phyloP scores from a whole-genome alignment of 139 green algal species.

The Eudorina sp. region DNA sequence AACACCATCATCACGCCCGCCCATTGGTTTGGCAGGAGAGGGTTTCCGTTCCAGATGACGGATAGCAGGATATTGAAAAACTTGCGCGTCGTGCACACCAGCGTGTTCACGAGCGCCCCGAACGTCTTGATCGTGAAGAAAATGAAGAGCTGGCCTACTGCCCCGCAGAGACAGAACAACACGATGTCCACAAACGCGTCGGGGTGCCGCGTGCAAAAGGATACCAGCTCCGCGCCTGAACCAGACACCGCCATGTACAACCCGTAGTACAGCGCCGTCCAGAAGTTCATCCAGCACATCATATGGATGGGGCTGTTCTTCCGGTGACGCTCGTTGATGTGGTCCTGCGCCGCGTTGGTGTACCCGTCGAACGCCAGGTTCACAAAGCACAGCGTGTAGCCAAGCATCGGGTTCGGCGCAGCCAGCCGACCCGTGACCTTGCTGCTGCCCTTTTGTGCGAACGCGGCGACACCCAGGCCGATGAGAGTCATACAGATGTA shows the following conservation, averaged over 20 bases:
- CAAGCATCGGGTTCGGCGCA: constrained; percentile 85
- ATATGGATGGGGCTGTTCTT: constrained; percentile 86
- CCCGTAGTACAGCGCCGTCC: constrained; percentile 82
- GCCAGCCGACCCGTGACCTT: constrained; percentile 82
- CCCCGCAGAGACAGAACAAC: constrained; percentile 95
- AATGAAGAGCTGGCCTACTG: constrained; percentile 97
- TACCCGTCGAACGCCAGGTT: constrained; percentile 98
- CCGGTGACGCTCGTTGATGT: constrained; percentile 83
- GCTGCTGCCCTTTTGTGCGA: constrained; percentile 79
- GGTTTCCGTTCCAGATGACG: constrained; percentile 74
- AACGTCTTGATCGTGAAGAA: constrained; percentile 96
- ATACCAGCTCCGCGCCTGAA: constrained; percentile 62
- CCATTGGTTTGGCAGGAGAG: constrained; percentile 91
- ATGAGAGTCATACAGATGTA: constrained; percentile 92
- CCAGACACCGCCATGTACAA: constrained; percentile 83
- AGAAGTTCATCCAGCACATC: constrained; percentile 99
- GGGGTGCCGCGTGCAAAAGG: constrained; percentile 85
- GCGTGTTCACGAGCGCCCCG: constrained; percentile 91
- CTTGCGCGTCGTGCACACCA: constrained; percentile 98
- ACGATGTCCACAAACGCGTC: constrained; percentile 82
- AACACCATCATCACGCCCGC: constrained; percentile 93
- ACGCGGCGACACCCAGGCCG: constrained; percentile 84
- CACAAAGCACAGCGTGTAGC: constrained; percentile 92
- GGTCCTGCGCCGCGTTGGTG: constrained; percentile 94
- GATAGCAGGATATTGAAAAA: constrained; percentile 98